These are phyloP conservation scores for Aegilops longissima DNA, from an alignment of 176 grass and related monocot species.

Conservation along the genomic window DNA sequence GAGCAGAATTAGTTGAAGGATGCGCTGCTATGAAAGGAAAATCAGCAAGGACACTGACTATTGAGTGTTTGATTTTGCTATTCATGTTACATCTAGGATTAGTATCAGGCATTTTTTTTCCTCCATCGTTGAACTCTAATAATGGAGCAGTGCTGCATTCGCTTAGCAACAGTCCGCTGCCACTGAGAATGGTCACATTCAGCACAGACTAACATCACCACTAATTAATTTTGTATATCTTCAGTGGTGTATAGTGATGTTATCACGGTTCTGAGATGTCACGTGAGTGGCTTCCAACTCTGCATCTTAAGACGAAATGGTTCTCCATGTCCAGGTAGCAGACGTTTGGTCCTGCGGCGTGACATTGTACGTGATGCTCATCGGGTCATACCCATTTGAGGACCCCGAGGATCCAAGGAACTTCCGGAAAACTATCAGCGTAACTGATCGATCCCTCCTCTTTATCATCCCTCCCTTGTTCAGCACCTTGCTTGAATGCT, in stretches of 20 bases:
- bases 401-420: constrained; percentile 92
- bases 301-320: constrained; percentile 14
- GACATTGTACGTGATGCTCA: constrained; percentile 93
- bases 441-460: constrained; percentile 23
- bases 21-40: background rate
- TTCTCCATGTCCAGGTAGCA: constrained; percentile 55
- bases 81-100: too few relatives aligned
- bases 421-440: constrained; percentile 82
- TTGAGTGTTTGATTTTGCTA: background rate
- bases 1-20: background rate
- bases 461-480: background rate
- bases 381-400: constrained; percentile 94
- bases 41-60: background rate
- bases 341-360: constrained; percentile 95
- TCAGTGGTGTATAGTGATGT: background rate
- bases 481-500: background rate
- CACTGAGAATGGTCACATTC: constrained; percentile 1
- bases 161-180: background rate
- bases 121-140: background rate
- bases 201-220: background rate
- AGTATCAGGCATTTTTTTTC: too few relatives aligned
- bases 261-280: constrained; percentile 2
- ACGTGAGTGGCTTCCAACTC: background rate
- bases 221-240: background rate
- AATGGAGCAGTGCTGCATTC: background rate